Evolutionary conservation across 495 filamentous ascomycete genomes (phyloP).

Genomic region (Annulohypoxylon moriforme): DNA sequence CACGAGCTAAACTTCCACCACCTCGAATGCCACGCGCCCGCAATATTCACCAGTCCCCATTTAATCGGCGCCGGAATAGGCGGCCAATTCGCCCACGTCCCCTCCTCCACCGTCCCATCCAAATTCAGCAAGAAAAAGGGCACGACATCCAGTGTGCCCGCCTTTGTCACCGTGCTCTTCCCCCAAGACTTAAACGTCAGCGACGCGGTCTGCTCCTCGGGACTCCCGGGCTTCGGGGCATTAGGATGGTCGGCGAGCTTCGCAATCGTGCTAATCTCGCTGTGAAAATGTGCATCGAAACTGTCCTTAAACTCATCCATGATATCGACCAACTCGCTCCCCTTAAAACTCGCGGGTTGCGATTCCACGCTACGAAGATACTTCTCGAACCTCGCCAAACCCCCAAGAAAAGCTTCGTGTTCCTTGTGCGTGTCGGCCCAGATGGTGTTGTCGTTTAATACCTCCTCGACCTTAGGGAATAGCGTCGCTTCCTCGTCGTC

Average conservation of each 20-base stretch:
- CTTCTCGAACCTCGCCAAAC: slow-evolving; percentile 58
- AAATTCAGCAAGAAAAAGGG: slow-evolving; percentile 69
- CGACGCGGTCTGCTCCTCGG: slow-evolving; percentile 51
- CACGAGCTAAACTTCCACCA: slow-evolving; percentile 69
- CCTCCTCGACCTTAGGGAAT: slow-evolving; percentile 63
- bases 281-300: slow-evolving; percentile 65
- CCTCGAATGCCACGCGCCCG: slow-evolving; percentile 55
- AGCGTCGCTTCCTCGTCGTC: slow-evolving; percentile 64
- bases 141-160: slow-evolving; percentile 61
- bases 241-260: slow-evolving; percentile 57
- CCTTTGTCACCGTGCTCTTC: slow-evolving; percentile 62
- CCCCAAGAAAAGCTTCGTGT: slow-evolving; percentile 63
- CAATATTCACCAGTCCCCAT: slow-evolving; percentile 61
- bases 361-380: slow-evolving; percentile 56
- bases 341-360: slow-evolving; percentile 53
- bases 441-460: slow-evolving; percentile 57
- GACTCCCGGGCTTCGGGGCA: slow-evolving; percentile 57
- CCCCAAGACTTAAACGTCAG: slow-evolving; percentile 58
- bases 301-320: slow-evolving; percentile 60
- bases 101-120: slow-evolving; percentile 65
- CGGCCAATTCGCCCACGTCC: slow-evolving; percentile 63
- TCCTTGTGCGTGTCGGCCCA: slow-evolving; percentile 62
- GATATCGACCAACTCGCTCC: slow-evolving; percentile 57
- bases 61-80: slow-evolving; percentile 61
- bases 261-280: slow-evolving; percentile 65